These are phyloP conservation scores for Trypanosoma congolense DNA, from an alignment of 208 protist species.

Conservation along the genomic window DNA sequence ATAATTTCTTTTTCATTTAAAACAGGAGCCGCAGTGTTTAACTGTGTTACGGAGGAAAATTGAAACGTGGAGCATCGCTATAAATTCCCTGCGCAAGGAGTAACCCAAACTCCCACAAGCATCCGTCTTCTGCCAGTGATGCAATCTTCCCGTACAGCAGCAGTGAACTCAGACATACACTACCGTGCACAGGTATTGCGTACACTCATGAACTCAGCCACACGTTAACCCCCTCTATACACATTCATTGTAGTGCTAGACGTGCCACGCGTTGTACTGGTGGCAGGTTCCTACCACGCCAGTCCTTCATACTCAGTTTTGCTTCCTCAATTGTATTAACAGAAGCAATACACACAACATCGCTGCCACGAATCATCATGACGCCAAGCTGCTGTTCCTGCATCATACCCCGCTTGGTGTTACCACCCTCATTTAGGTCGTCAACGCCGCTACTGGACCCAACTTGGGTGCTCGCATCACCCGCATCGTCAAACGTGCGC, in stretches of 20 bases:
- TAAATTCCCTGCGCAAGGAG: no score
- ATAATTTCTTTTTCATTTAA: no score
- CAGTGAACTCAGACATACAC: no score
- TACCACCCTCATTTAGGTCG: not conserved
- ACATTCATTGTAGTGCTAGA: not conserved
- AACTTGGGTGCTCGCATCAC: constrained; percentile 6
- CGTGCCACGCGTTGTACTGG: constrained; percentile 25
- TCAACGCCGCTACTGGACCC: constrained; percentile 6
- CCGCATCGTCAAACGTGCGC: constrained; percentile 40
- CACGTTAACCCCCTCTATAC: not conserved
- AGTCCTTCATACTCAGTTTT: constrained; percentile 32
- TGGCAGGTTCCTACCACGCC: constrained; percentile 58
- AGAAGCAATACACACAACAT: constrained; percentile 60
- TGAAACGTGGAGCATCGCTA: no score
- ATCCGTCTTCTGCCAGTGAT: no score
- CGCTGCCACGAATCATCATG: constrained; percentile 68
- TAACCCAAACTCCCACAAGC: no score
- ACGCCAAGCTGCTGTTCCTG: constrained; percentile 54
- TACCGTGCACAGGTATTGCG: no score
- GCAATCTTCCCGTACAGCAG: no score
- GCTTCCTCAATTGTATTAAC: constrained; percentile 80
- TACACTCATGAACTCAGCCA: no score
- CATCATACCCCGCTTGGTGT: constrained; percentile 11
- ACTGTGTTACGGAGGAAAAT: no score
- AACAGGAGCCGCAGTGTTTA: no score